These are phyloP conservation scores for Babesia caballi DNA, from an alignment of 169 alveolate genomes.

Conservation along the genomic window DNA sequence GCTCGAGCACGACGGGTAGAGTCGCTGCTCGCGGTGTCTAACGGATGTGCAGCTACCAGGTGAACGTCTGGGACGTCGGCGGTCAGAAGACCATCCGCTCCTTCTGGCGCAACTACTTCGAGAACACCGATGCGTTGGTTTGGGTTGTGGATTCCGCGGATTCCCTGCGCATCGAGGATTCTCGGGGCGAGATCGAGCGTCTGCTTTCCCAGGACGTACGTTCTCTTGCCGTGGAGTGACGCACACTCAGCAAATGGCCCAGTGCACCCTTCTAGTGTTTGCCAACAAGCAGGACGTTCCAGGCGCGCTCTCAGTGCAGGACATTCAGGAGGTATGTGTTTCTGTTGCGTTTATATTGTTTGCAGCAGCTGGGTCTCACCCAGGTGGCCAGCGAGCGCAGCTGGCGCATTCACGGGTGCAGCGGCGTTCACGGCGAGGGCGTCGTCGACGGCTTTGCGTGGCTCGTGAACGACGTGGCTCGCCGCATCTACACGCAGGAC, in stretches of 20 bases:
- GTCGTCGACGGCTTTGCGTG: slow-evolving; percentile 39
- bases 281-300: slow-evolving; percentile 96
- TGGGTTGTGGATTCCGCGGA: slow-evolving; percentile 98
- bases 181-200: slow-evolving; percentile 91
- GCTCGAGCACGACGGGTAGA: slow-evolving; percentile 76
- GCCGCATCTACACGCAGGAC: slow-evolving; percentile 22
- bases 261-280: slow-evolving; percentile 77
- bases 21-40: background rate
- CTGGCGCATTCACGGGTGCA: slow-evolving; percentile 52
- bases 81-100: slow-evolving; percentile 98
- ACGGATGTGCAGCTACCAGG: slow-evolving; percentile 69
- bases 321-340: slow-evolving; percentile 39
- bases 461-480: slow-evolving; percentile 52
- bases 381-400: slow-evolving; percentile 42
- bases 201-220: slow-evolving; percentile 91
- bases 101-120: slow-evolving; percentile 99
- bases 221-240: slow-evolving; percentile 74
- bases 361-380: slow-evolving; percentile 40
- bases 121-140: slow-evolving; percentile 97
- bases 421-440: slow-evolving; percentile 61
- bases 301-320: slow-evolving; percentile 85
- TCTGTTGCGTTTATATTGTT: background rate
- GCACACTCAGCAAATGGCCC: slow-evolving; percentile 54
- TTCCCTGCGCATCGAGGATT: slow-evolving; percentile 90
- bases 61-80: slow-evolving; percentile 99